Evolutionary conservation across 2,329 filamentous ascomycete species (phyloP).

Genomic region (Venturia aucupariae): DNA sequence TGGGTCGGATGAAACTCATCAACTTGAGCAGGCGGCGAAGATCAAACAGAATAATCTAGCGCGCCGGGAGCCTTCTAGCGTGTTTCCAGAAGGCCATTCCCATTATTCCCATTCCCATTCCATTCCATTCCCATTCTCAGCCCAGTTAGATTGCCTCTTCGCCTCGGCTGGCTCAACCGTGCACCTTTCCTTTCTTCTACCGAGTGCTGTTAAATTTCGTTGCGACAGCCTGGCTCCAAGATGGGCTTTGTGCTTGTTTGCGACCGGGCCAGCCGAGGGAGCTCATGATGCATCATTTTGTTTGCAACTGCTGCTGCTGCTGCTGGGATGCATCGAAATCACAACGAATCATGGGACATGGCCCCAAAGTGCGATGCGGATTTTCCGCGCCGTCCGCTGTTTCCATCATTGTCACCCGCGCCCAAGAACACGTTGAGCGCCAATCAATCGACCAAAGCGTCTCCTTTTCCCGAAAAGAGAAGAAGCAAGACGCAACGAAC

Average conservation of each 20-base stretch:
- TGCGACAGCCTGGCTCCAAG: background rate
- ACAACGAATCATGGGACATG: background rate
- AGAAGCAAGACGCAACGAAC: background rate
- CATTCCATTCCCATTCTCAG: background rate
- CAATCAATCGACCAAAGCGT: background rate
- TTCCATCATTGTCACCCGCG: background rate
- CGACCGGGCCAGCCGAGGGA: background rate
- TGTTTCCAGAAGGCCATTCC: slow-evolving; percentile 8
- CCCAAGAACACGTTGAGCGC: background rate
- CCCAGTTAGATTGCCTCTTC: slow-evolving; percentile 4
- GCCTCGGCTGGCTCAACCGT: slow-evolving; percentile 5
- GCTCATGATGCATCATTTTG: slow-evolving; percentile 1
- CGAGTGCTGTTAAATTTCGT: background rate
- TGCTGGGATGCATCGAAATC: background rate
- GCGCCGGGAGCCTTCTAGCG: background rate
- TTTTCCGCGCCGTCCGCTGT: background rate
- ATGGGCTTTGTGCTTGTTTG: background rate
- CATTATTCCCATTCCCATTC: too few relatives aligned
- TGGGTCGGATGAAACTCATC: slow-evolving; percentile 11
- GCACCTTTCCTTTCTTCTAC: background rate
- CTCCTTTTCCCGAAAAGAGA: background rate
- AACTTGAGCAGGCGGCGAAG: slow-evolving; percentile 5
- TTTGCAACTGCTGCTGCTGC: slow-evolving; percentile 1
- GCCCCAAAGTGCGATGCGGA: background rate
- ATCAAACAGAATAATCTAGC: slow-evolving; percentile 7